Base-by-base conservation (phyloP, 371 early-diverging fungal species). In the Vairimorpha necatrix region DNA sequence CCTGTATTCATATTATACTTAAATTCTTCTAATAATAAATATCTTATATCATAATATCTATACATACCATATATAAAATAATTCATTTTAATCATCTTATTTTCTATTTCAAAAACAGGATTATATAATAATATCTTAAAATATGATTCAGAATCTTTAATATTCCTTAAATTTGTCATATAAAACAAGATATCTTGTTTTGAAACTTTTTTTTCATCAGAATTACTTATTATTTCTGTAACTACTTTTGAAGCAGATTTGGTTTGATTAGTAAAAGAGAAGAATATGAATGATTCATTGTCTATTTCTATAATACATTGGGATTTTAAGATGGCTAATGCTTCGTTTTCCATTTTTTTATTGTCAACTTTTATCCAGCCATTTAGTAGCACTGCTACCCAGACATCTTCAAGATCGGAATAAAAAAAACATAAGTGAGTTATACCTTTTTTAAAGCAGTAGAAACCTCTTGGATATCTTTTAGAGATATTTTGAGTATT, bases 291-390 rank as follows among this genome's bases (percentile, higher is more conserved):
- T 28, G 1, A 6, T 56, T 26, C 20, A 7, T 56, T 56, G 30
- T 56, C 58, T 28, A 56, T 16, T 16, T 28, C 30, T 26, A 56
- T 28, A 16, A 20, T 56, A 56, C 58, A 56, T 56, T 28, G 6
- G 14, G 50, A n/a, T 56, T 9, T 28, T 9, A 28, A 6, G 18
- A 56, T 13, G 6, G 6, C 6, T 32, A 26, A 26, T 11, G 36
- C 36, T 13, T 36, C 36, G n/a, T 1, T 36, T 36, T 3, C 62
- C 2, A 62, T 11, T 1, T 36, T 26, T 62, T 22, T 34, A 38
- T 36, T 36, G 33, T 60, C 30, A 26, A 62, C 24, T 28, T 62
- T 62, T 11, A 62, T 62, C 62, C 62, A 62, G 3, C 62, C 62
- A 62, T 36, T 62, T 18, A 36, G 11, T 6, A 62, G 38, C 24